These are phyloP conservation scores for Termitomyces sp. DNA, from an alignment of 768 basidiomycete genomes.

Conservation along the genomic window DNA sequence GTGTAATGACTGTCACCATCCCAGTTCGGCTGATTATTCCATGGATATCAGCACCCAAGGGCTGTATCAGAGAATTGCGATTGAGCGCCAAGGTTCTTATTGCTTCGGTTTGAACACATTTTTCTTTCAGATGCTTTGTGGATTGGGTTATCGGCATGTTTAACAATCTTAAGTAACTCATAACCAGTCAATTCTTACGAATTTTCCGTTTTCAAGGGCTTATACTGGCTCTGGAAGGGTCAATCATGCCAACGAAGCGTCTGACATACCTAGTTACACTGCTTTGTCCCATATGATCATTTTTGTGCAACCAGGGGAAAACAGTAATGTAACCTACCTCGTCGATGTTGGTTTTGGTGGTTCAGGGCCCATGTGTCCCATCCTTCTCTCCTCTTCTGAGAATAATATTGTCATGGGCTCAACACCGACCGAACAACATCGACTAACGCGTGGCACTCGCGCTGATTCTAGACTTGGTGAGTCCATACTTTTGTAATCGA, in stretches of 20 bases:
- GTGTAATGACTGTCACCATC: neutral
- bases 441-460: slow-evolving; percentile 7
- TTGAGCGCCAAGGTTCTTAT: slow-evolving; percentile 10
- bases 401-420: slow-evolving; percentile 10
- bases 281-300: slow-evolving; percentile 10
- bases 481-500: neutral
- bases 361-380: slow-evolving; percentile 7
- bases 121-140: slow-evolving; percentile 10
- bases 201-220: neutral
- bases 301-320: slow-evolving; percentile 9
- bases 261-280: slow-evolving; percentile 4
- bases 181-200: neutral
- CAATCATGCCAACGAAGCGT: slow-evolving; percentile 3
- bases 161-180: neutral
- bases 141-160: slow-evolving; percentile 12
- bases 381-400: slow-evolving; percentile 7
- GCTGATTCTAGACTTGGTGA: slow-evolving; percentile 6
- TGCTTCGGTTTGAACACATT: slow-evolving; percentile 10
- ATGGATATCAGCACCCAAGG: slow-evolving; percentile 9
- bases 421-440: slow-evolving; percentile 9
- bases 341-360: slow-evolving; percentile 13
- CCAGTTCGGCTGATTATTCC: slow-evolving; percentile 5
- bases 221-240: slow-evolving; percentile 9
- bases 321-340: slow-evolving; percentile 11
- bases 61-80: slow-evolving; percentile 6